phyloP scores from a whole-genome alignment of 2,329 filamentous ascomycete genomes.

The Metarhizium robertsii region DNA sequence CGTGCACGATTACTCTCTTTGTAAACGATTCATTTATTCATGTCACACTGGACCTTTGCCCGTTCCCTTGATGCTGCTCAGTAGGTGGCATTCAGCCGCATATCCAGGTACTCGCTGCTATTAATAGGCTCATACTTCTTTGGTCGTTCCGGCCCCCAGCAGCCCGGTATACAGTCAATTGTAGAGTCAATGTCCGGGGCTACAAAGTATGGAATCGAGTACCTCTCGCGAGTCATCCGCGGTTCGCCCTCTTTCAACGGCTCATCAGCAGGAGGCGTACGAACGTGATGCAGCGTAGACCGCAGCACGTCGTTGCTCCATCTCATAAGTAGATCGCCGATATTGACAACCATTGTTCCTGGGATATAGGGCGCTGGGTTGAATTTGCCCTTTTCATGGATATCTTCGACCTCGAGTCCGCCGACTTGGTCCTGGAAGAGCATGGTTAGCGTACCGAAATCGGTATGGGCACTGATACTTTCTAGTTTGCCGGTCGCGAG shows the following conservation, averaged over 20 bases:
- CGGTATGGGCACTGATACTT: conserved; percentile 20
- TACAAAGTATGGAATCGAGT: conserved; percentile 53
- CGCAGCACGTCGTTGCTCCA: conserved; percentile 27
- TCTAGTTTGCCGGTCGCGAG: conserved; percentile 15
- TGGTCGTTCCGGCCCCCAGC: conserved; percentile 29
- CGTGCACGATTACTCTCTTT: too few relatives aligned
- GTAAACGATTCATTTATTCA: too few relatives aligned
- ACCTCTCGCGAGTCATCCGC: conserved; percentile 38
- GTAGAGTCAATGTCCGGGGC: conserved; percentile 36
- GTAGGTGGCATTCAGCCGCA: conserved; percentile 16
- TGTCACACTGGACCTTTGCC: too few relatives aligned
- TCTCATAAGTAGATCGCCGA: conserved; percentile 28
- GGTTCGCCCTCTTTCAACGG: conserved; percentile 8
- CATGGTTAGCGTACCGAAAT: conserved; percentile 33
- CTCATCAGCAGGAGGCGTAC: conserved; percentile 24
- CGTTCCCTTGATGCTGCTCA: not conserved
- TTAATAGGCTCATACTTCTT: conserved; percentile 39
- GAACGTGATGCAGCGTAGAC: conserved; percentile 30
- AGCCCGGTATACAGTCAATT: conserved; percentile 43
- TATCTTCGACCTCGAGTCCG: conserved; percentile 36
- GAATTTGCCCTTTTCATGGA: conserved; percentile 23
- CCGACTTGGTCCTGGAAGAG: conserved; percentile 36
- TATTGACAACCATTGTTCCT: conserved; percentile 28
- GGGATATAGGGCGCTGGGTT: conserved; percentile 18
- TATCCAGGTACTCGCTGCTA: conserved; percentile 18